A percentile compares a stretch with the other conserved stretches of the same genome.
These are phyloP conservation scores for Psilocybe tampanensis DNA, from an alignment of 768 basidiomycete genomes.

Conservation along the genomic window DNA sequence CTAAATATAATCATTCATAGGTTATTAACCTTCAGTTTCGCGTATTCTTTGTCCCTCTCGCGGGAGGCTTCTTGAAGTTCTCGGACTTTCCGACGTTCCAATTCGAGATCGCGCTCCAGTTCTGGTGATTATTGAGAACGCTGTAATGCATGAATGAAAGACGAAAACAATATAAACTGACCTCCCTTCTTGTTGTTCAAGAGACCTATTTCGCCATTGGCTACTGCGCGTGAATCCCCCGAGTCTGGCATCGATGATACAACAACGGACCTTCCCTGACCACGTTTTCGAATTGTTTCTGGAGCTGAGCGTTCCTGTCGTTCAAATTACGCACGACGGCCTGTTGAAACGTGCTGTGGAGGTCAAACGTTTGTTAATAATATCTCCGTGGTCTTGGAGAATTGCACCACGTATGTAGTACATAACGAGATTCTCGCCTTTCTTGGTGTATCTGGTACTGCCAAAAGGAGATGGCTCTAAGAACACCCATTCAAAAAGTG, in stretches of 20 bases:
- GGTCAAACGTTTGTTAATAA: slow-evolving; percentile 14
- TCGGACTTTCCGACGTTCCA: slow-evolving; percentile 73
- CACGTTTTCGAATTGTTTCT: slow-evolving; percentile 86
- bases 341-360: slow-evolving; percentile 74
- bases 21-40: slow-evolving; percentile 70
- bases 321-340: slow-evolving; percentile 80
- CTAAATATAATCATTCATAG: too few species aligned
- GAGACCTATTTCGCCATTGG: slow-evolving; percentile 75
- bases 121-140: slow-evolving; percentile 42
- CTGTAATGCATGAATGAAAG: not conserved
- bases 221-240: slow-evolving; percentile 35
- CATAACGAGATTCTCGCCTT: slow-evolving; percentile 43
- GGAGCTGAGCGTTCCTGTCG: slow-evolving; percentile 80
- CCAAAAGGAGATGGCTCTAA: slow-evolving; percentile 86
- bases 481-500: slow-evolving; percentile 6
- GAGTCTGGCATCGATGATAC: not conserved
- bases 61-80: slow-evolving; percentile 74
- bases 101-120: slow-evolving; percentile 77
- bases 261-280: slow-evolving; percentile 70
- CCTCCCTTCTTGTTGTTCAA: slow-evolving; percentile 71
- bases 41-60: slow-evolving; percentile 86
- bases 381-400: not conserved
- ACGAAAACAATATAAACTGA: slow-evolving; percentile 29
- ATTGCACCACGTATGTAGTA: slow-evolving; percentile 2
- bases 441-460: slow-evolving; percentile 90